Evolutionary conservation across 352 stramenopile genomes (phyloP), one percentile per base, ranked within the genome.

Genomic region (Globisporangium camurandrum): DNA sequence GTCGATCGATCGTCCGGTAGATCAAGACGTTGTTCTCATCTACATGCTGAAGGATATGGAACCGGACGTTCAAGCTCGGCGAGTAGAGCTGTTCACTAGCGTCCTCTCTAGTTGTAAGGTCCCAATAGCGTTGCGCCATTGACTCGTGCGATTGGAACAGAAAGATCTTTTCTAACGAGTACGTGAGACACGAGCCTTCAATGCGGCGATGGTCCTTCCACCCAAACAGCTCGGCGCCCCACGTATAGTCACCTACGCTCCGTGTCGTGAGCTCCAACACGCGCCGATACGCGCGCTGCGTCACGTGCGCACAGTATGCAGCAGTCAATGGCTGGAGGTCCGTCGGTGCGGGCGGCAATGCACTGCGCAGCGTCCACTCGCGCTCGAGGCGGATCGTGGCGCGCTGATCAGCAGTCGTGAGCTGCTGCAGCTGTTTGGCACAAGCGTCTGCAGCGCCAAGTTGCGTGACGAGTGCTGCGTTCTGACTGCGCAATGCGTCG

Each of bases 1-100:
- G n/a, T 5, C 41, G 52, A n/a, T 59, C 45, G 37, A 59, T 55
- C 26, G 52, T 59, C 16, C 52, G 45, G 33, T 59, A 59, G 52
- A 55, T 51, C 38, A 59, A 27, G 3, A 59, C 16, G 22, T 59
- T 53, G 37, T 53, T 17, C n/a, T 14, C 44, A 36, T 59, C 52
- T 11, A 59, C 46, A 9, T 10, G 46, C 34, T 59, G 52, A 12
- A 59, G 16, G n/a, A 55, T 40, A 46, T 56, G 52, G 33, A 59
- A 59, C 12, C 34, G 45, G 16, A 59, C 46, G 12, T 54, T 53
- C 20, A 53, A 33, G 28, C 46, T 53, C 38, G 52, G 46, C 46
- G 52, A 59, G 46, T 59, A 59, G 19, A 26, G 23, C 14, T 20
- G 24, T n/a, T 55, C 31, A 3, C 23, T 19, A 5, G 36, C 3